These are phyloP conservation scores for Candida oleophila DNA, from an alignment of 805 yeast species.

Conservation along the genomic window DNA sequence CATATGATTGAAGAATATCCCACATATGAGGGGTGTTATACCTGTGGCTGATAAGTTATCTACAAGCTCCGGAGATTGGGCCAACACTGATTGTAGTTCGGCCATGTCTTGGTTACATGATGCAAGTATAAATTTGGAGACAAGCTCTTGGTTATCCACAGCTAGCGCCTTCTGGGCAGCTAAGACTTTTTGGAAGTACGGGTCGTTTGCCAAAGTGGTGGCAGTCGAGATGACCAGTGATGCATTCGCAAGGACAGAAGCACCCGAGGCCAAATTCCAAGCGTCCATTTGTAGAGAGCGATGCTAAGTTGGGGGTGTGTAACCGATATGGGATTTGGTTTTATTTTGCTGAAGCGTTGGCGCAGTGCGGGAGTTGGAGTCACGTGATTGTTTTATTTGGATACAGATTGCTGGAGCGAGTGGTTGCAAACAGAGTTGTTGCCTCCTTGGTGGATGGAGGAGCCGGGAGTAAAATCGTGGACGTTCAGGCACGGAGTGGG, in stretches of 20 bases:
- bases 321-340: too few relatives aligned
- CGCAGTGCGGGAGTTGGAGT: too few relatives aligned
- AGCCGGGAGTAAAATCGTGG: too few relatives aligned
- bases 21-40: constrained; percentile 41
- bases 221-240: constrained; percentile 1
- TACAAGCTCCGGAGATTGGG: constrained; percentile 20
- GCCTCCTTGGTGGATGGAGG: too few relatives aligned
- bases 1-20: constrained; percentile 52
- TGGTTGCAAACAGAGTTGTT: too few relatives aligned
- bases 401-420: too few relatives aligned
- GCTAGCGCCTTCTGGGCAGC: not conserved
- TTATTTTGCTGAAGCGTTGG: too few relatives aligned
- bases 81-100: constrained; percentile 25
- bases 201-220: constrained; percentile 1
- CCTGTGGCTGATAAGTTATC: constrained; percentile 32
- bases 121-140: constrained; percentile 28
- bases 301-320: too few relatives aligned
- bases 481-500: too few relatives aligned
- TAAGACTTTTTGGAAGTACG: constrained; percentile 3
- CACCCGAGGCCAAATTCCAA: not conserved
- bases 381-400: too few relatives aligned
- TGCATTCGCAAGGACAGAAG: constrained; percentile 1
- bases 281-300: too few relatives aligned
- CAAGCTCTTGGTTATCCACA: constrained; percentile 6
- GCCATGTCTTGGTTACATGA: constrained; percentile 39